Base-by-base conservation (phyloP, 768 basidiomycete species). In the Tulasnella sp. region DNA sequence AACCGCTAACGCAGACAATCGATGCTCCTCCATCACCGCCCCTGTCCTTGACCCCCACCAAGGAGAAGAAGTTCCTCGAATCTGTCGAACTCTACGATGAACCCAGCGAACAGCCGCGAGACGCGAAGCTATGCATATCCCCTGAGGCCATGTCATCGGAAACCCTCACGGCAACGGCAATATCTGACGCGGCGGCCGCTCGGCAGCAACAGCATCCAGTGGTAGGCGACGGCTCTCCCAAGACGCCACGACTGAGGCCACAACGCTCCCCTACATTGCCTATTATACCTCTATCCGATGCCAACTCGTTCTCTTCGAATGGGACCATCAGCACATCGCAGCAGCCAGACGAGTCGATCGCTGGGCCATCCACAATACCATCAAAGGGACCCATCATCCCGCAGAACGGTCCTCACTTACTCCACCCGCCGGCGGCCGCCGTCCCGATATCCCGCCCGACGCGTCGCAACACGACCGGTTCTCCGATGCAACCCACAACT, bases 1-100 rank as follows among this genome's bases (percentile, higher is more conserved):
- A 56, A 7, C 41, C 43, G 21, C 24, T 56, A n/a, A 21, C 21
- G 27, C 54, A 56, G n/a, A 38, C 54, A 27, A 44, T 44, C 15
- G 41, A 56, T 30, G 34, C 57, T 19, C 57, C 49, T n/a, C 57
- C 57, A 12, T 59, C 57, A 59, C 57, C 57, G n/a, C 57, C 57
- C 25, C 57, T 46, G 24, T 59, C 57, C 1, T 44, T 41, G 25
- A 59, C 45, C 49, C 57, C 57, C 21, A 48, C 30, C 17, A 46
- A 59, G 22, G 49, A 59, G 29, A 59, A 24, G 25, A 49, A 27
- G 2, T 59, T 59, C 34, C 15, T 38, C 7, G 34, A 38, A 7
- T 38, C 34, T 15, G 15, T 38, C 21, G 54, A 56, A 34, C 17
- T 31, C 54, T 42, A 44, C 42, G 12, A 15, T 38, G 34, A 38